Evolutionary conservation across 1,139 yeast species (phyloP).

Genomic region (Blastobotrys raffinosifermentans): DNA sequence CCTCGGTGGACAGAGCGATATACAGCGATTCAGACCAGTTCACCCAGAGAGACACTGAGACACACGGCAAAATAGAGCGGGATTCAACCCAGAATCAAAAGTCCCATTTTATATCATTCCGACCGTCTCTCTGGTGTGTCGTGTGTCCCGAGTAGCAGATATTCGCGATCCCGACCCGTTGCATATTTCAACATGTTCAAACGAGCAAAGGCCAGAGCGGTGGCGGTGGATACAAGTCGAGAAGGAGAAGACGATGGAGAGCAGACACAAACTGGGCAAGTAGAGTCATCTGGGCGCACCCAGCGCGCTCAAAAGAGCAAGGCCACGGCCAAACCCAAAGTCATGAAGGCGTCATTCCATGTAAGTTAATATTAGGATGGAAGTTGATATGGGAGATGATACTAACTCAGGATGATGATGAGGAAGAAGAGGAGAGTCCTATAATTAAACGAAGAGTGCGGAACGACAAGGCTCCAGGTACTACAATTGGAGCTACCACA

Average conservation of each 20-base stretch:
- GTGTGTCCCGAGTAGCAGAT: too few species aligned
- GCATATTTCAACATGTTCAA: too few species aligned
- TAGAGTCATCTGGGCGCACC: neutral
- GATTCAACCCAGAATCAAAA: too few species aligned
- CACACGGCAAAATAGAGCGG: too few species aligned
- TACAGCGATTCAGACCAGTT: too few species aligned
- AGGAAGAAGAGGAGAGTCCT: slow-evolving; percentile 2
- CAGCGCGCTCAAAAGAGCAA: neutral
- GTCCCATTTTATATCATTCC: too few species aligned
- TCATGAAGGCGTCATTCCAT: neutral
- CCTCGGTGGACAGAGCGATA: too few species aligned
- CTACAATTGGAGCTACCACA: neutral
- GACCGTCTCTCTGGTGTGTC: too few species aligned
- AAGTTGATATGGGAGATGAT: neutral
- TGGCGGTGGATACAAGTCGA: too few species aligned
- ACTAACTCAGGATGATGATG: slow-evolving; percentile 5
- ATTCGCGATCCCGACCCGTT: too few species aligned
- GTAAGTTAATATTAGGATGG: neutral
- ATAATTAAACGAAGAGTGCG: neutral
- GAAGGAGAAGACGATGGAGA: slow-evolving; percentile 3
- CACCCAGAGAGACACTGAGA: too few species aligned
- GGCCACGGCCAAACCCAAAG: neutral
- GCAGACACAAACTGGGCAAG: neutral
- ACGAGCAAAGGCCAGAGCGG: too few species aligned
- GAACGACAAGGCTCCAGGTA: neutral